These are phyloP conservation scores for Curvularia lunata DNA, from an alignment of 2,329 filamentous ascomycete species.

Conservation along the genomic window DNA sequence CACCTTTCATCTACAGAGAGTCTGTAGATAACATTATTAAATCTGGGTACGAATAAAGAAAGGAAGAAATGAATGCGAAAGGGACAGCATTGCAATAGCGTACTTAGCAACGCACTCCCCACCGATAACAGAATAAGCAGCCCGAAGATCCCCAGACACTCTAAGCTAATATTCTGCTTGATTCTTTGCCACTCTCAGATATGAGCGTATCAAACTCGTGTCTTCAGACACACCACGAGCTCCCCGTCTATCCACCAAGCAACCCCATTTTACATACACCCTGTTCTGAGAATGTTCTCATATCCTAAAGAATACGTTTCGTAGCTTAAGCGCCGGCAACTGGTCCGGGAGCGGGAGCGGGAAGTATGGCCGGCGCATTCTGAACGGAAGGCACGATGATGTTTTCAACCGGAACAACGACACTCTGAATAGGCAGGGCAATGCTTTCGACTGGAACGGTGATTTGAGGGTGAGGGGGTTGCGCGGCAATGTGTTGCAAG, in stretches of 20 bases:
- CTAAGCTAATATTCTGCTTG: neutral
- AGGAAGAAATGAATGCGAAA: neutral
- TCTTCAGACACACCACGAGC: neutral
- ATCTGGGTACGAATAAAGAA: neutral
- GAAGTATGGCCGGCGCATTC: neutral
- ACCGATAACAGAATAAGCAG: neutral
- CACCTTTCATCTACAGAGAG: neutral
- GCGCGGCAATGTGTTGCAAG: neutral
- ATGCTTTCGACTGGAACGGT: neutral
- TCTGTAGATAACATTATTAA: neutral
- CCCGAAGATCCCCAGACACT: neutral
- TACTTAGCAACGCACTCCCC: neutral
- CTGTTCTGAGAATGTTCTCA: neutral
- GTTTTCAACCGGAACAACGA: neutral
- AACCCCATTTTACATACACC: neutral
- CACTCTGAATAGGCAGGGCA: neutral
- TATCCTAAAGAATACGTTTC: neutral
- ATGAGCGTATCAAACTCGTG: neutral
- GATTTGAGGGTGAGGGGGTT: neutral
- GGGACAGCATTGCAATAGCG: neutral
- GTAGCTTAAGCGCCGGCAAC: neutral
- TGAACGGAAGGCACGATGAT: neutral
- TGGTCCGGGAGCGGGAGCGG: neutral
- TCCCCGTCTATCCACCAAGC: neutral
- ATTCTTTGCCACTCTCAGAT: neutral